Evolutionary conservation across 768 basidiomycete genomes (phyloP), one percentile per base, ranked within the genome.

Genomic region (Amanita rimosa): DNA sequence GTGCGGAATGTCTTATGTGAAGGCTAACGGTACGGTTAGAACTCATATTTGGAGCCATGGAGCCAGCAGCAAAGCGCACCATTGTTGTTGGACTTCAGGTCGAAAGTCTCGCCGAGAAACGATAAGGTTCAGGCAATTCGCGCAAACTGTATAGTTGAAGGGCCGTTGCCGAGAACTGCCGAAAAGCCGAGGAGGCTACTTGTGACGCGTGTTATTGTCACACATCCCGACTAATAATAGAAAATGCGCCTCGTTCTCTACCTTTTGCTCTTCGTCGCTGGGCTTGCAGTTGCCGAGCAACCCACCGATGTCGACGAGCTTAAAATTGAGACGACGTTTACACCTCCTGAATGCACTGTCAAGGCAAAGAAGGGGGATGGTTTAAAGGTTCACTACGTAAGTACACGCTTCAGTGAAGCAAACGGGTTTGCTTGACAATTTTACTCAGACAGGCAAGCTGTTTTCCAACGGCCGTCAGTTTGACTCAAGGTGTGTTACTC

Each of bases 1-100:
- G 87, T 93, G 64, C 88, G 79, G 81, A 97, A 97, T 51, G 91
- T 80, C 74, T 99, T 99, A 83, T 97, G 91, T 65, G 95, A 97
- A 70, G 95, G 95, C 95, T 97, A 67, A 14, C 11, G 22, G 13
- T 14, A 7, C 5, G 10, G 11, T 13, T 13, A 31, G 31, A 17
- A 1, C 24, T n/a, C 13, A 11, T 9, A 27, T 14, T 11, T n/a
- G n/a, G n/a, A n/a, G n/a, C 21, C 35, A 46, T n/a, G n/a, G 19
- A 11, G 11, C 11, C 21, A 27, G 19, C 11, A 11, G 8, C 21
- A 3, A 9, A 46, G 51, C 75, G 57, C 65, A 76, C 74, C 77
- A 81, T 78, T 60, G 67, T 66, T 61, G 67, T 64, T 55, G 62
- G 53, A 6, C 11, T 19, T 36, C 24, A 13, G 26, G 22, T 16